phyloP scores from a whole-genome alignment of 495 filamentous ascomycete species.

The Trichodelitschia bisporula region DNA sequence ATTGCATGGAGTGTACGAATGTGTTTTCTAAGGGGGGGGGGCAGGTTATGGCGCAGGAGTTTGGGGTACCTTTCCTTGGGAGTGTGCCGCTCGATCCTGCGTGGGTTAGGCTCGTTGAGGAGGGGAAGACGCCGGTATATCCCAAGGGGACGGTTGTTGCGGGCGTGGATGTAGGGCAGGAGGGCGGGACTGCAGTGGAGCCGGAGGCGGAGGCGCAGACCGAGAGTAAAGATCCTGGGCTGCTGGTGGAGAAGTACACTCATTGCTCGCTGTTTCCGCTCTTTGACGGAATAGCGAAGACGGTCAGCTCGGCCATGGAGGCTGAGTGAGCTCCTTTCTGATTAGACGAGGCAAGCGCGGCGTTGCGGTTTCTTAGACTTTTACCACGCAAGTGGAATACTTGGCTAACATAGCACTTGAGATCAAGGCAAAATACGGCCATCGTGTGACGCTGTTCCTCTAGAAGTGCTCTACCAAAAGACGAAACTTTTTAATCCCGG shows the following conservation, averaged over 20 bases:
- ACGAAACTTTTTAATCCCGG: too few species aligned
- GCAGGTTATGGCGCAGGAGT: conserved; percentile 68
- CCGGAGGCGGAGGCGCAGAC: conserved; percentile 11
- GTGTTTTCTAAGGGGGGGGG: conserved; percentile 80
- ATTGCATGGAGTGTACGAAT: conserved; percentile 82
- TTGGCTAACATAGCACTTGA: too few species aligned
- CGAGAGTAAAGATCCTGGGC: conserved; percentile 22
- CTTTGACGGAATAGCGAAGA: conserved; percentile 41
- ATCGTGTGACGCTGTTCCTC: too few species aligned
- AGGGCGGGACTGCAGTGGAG: too few species aligned
- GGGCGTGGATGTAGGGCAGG: too few species aligned
- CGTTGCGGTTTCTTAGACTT: too few species aligned
- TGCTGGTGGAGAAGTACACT: conserved; percentile 55
- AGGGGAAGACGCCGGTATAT: conserved; percentile 24
- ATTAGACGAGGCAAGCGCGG: too few species aligned
- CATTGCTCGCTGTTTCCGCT: conserved; percentile 49
- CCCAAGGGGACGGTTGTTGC: conserved; percentile 19
- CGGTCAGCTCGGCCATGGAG: too few species aligned
- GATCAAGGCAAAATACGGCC: too few species aligned
- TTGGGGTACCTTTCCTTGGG: conserved; percentile 61
- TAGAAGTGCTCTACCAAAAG: too few species aligned
- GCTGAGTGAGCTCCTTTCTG: too few species aligned
- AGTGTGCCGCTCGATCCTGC: conserved; percentile 69
- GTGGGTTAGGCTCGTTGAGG: conserved; percentile 41
- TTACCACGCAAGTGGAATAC: too few species aligned